Evolutionary conservation across 2,329 filamentous ascomycete genomes (phyloP).

Genomic region (Tolypocladium album): DNA sequence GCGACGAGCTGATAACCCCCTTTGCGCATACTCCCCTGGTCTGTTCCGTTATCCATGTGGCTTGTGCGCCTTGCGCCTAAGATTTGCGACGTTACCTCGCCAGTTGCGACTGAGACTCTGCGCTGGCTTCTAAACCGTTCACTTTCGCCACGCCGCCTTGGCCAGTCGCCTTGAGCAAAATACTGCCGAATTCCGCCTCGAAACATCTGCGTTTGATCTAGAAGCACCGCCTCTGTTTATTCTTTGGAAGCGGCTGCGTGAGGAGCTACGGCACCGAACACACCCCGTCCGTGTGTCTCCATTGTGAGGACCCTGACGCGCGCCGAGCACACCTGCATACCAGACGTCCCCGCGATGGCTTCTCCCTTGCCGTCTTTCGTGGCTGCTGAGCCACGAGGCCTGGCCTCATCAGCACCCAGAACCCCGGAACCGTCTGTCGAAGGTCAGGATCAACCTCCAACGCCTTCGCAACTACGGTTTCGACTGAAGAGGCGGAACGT

Average conservation of each 20-base stretch:
- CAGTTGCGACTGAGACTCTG: slow-evolving; percentile 2
- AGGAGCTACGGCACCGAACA: slow-evolving; percentile 5
- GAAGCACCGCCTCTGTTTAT: neutral
- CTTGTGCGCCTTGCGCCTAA: neutral
- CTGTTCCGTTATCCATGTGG: neutral
- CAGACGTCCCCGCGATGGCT: slow-evolving; percentile 22
- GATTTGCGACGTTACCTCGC: neutral
- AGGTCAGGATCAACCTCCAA: slow-evolving; percentile 28
- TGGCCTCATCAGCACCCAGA: slow-evolving; percentile 29
- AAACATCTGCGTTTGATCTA: slow-evolving; percentile 1
- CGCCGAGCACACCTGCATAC: slow-evolving; percentile 9
- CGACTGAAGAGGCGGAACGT: slow-evolving; percentile 44
- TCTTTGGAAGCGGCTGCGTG: neutral
- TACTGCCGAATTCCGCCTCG: neutral
- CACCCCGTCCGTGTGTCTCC: slow-evolving; percentile 4
- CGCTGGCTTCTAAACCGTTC: slow-evolving; percentile 2
- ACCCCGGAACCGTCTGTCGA: slow-evolving; percentile 41
- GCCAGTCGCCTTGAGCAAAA: neutral
- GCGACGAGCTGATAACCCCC: neutral
- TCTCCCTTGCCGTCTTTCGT: slow-evolving; percentile 33
- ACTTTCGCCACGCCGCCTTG: neutral
- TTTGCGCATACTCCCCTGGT: neutral
- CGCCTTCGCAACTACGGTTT: slow-evolving; percentile 41
- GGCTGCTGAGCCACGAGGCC: slow-evolving; percentile 32
- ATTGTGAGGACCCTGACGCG: slow-evolving; percentile 1